Percentiles rank a stretch among this genome's conserved stretches.
Evolutionary conservation across 2,329 filamentous ascomycete species (phyloP).

Genomic region (Monosporascus sp.): DNA sequence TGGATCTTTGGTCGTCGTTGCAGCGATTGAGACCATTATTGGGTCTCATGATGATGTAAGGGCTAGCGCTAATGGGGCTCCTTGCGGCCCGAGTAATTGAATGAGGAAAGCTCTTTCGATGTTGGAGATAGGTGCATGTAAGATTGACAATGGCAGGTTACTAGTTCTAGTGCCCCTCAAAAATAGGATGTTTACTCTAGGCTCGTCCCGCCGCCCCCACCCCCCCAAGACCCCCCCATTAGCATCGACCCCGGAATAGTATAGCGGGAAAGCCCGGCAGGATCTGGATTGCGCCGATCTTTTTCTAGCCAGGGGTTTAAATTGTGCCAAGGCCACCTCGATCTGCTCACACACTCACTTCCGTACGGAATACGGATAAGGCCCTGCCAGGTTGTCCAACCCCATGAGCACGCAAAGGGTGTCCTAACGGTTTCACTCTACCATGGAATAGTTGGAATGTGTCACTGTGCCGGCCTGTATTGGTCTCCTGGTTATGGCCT

Average conservation of each 20-base stretch:
- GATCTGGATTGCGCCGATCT: not conserved
- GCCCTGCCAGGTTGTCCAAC: not conserved
- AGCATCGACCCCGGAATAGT: too few relatives aligned
- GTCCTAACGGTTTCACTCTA: not conserved
- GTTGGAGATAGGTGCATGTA: too few relatives aligned
- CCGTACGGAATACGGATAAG: not conserved
- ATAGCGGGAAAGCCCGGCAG: too few relatives aligned
- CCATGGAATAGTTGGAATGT: too few relatives aligned
- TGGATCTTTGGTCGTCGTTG: not conserved
- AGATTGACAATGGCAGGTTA: too few relatives aligned
- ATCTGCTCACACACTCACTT: not conserved
- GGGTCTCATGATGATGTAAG: not conserved
- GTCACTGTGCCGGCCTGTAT: not conserved
- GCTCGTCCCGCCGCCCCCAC: not conserved
- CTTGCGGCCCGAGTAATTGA: too few relatives aligned
- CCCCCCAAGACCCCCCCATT: not conserved
- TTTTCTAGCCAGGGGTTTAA: not conserved
- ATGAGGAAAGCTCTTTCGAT: too few relatives aligned
- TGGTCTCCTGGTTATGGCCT: not conserved
- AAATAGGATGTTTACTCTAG: not conserved
- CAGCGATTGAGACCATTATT: not conserved
- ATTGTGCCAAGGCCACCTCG: not conserved
- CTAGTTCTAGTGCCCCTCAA: too few relatives aligned
- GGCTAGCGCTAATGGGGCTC: too few relatives aligned
- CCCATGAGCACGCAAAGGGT: not conserved